Evolutionary conservation across 2,329 filamentous ascomycete genomes (phyloP).

Genomic region (Aotearoamyces nothofagi): DNA sequence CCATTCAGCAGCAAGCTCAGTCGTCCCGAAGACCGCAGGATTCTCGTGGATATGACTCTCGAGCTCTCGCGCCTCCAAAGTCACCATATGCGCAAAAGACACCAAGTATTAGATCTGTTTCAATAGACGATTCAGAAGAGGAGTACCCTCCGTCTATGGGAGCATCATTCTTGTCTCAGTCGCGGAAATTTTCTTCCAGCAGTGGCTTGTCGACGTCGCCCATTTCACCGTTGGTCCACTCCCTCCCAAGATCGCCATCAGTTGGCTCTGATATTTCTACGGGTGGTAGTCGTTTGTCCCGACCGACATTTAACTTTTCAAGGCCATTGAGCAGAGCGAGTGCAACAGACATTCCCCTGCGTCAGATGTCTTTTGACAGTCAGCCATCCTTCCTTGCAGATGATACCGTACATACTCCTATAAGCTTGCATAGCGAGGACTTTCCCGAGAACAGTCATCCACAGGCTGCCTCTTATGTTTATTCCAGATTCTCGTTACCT

Average conservation of each 20-base stretch:
- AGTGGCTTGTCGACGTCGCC: slow-evolving; percentile 48
- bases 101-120: slow-evolving; percentile 46
- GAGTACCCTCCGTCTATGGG: slow-evolving; percentile 41
- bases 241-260: slow-evolving; percentile 66
- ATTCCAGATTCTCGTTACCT: slow-evolving; percentile 72
- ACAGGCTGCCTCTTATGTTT: slow-evolving; percentile 62
- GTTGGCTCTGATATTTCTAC: slow-evolving; percentile 68
- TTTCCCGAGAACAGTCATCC: slow-evolving; percentile 40
- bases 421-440: slow-evolving; percentile 57
- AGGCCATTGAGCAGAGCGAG: slow-evolving; percentile 68
- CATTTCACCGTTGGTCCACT: slow-evolving; percentile 44
- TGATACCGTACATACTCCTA: slow-evolving; percentile 51
- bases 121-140: slow-evolving; percentile 54
- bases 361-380: slow-evolving; percentile 52
- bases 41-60: slow-evolving; percentile 20
- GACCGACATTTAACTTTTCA: slow-evolving; percentile 85
- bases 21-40: slow-evolving; percentile 9
- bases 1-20: slow-evolving; percentile 12
- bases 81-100: slow-evolving; percentile 28
- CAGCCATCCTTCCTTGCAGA: slow-evolving; percentile 50
- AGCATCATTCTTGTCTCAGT: slow-evolving; percentile 47
- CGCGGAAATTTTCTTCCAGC: slow-evolving; percentile 65
- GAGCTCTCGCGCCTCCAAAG: slow-evolving; percentile 27
- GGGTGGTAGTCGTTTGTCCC: slow-evolving; percentile 39
- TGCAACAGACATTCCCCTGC: slow-evolving; percentile 34